phyloP scores from a whole-genome alignment of 768 basidiomycete species.

The Boletellus sp. region DNA sequence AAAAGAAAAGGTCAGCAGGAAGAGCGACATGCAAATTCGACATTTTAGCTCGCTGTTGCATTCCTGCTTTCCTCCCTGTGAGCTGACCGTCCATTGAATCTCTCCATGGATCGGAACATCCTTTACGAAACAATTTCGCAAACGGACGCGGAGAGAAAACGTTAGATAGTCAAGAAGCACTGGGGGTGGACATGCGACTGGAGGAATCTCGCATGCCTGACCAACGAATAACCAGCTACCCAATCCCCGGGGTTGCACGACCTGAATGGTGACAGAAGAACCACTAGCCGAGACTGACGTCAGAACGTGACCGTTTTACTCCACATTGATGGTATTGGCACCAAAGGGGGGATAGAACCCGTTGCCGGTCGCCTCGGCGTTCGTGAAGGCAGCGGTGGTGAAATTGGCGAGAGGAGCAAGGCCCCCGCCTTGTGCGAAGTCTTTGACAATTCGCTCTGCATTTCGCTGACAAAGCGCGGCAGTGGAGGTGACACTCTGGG shows the following conservation, averaged over 20 bases:
- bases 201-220: too few species aligned
- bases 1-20: too few species aligned
- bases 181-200: too few species aligned
- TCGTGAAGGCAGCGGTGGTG: neutral
- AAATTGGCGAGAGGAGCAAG: slow-evolving; percentile 1
- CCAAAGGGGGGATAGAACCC: neutral
- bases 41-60: too few species aligned
- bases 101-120: too few species aligned
- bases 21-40: too few species aligned
- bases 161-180: too few species aligned
- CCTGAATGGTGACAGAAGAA: neutral
- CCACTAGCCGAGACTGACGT: neutral
- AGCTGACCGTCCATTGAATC: too few species aligned
- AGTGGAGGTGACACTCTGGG: neutral
- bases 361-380: neutral
- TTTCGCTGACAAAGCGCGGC: neutral
- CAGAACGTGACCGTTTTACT: neutral
- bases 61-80: too few species aligned
- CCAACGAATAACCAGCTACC: too few species aligned
- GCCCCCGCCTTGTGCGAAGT: neutral
- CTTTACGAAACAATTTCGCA: too few species aligned
- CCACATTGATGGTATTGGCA: neutral
- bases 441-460: slow-evolving; percentile 1
- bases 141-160: too few species aligned
- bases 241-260: neutral